Conservation (phyloP, 2,329 filamentous ascomycete genomes). For the Trichothecium sympodiale region DNA sequence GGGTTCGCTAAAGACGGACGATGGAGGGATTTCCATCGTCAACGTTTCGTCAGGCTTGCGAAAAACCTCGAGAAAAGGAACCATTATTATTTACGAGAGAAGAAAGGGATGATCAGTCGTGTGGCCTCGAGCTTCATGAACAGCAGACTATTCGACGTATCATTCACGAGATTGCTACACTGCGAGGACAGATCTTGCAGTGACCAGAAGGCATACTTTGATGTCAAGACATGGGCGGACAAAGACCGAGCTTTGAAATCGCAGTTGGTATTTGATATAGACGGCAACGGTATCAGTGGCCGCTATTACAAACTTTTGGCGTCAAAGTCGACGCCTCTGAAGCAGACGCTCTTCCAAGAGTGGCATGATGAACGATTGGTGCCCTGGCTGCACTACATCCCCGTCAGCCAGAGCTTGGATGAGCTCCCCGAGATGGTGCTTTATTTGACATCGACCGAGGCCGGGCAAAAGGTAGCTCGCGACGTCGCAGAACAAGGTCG, state of each 20-base stretch:
- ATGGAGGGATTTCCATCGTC: conserved; percentile 35
- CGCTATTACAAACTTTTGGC: conserved; percentile 40
- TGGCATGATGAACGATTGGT: conserved; percentile 47
- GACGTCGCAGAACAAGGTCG: conserved; percentile 42
- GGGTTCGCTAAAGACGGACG: conserved; percentile 21
- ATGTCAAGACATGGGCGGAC: conserved; percentile 17
- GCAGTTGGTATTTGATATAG: conserved; percentile 37
- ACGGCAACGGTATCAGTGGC: conserved; percentile 45
- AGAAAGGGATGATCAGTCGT: conserved; percentile 7
- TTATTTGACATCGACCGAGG: conserved; percentile 30
- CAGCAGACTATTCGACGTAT: conserved; percentile 27
- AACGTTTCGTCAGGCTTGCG: conserved; percentile 28
- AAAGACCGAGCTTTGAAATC: conserved; percentile 24
- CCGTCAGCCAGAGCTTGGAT: conserved; percentile 34
- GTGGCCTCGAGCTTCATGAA: conserved; percentile 21
- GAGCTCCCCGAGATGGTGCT: conserved; percentile 40
- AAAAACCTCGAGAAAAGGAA: conserved; percentile 17
- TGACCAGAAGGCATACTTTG: conserved; percentile 21
- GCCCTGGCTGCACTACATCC: conserved; percentile 47
- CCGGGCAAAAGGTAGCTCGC: conserved; percentile 35
- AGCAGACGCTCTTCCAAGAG: conserved; percentile 40
- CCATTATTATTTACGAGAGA: conserved; percentile 21
- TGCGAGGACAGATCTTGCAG: conserved; percentile 25
- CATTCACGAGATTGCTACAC: conserved; percentile 34
- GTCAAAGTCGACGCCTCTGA: conserved; percentile 34